Evolutionary conservation across 192 early-diverging fungal species (phyloP).

Genomic region (Diversispora eburnea): DNA sequence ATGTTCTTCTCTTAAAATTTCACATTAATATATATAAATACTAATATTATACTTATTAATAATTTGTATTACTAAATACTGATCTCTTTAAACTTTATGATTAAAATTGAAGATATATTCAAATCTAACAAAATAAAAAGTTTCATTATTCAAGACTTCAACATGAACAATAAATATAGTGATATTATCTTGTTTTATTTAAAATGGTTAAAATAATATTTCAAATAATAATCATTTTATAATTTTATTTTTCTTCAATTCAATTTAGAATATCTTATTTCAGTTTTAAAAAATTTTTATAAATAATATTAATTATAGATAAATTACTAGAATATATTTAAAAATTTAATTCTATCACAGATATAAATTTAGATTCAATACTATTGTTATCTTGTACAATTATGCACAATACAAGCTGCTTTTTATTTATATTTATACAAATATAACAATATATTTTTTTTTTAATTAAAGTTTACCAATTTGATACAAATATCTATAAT

Average conservation of each 20-base stretch:
- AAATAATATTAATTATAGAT: no score
- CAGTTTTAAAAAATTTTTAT: no score
- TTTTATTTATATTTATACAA: no score
- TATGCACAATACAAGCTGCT: no score
- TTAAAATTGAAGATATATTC: slow-evolving; percentile 1
- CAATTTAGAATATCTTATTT: no score
- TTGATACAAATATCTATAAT: no score
- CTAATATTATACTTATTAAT: background rate
- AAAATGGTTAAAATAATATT: background rate
- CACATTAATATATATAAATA: background rate
- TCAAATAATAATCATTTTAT: background rate
- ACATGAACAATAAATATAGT: background rate
- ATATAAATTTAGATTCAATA: no score
- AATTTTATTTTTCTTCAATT: background rate
- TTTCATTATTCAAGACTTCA: background rate
- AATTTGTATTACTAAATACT: slow-evolving; percentile 1
- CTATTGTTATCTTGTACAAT: no score
- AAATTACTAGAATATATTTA: no score
- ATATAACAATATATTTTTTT: no score
- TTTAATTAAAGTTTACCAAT: no score
- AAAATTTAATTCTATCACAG: no score
- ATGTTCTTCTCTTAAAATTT: background rate
- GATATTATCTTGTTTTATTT: background rate
- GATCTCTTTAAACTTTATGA: background rate
- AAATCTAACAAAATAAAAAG: background rate